Evolutionary conservation across 129 eudicot species (phyloP).

Genomic region (Tagetes patula): DNA sequence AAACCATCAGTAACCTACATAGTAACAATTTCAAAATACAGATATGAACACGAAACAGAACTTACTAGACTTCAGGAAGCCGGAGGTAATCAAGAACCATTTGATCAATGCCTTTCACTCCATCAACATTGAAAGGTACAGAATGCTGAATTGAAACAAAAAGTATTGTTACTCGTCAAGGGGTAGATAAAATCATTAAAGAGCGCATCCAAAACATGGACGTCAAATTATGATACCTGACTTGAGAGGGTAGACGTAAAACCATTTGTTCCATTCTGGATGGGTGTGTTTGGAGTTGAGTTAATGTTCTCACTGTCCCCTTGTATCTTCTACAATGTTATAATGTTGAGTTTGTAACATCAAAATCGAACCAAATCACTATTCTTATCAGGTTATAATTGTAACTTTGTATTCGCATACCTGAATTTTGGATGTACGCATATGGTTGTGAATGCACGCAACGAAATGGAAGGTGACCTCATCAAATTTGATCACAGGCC

Average conservation of each 20-base stretch:
- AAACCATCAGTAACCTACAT: constrained; percentile 5
- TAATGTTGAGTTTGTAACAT: background rate
- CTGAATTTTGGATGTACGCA: constrained; percentile 53
- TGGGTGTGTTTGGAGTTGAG: constrained; percentile 53
- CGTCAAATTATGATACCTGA: constrained; percentile 39
- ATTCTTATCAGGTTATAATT: background rate
- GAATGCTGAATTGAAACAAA: constrained; percentile 40
- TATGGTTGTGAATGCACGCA: constrained; percentile 71
- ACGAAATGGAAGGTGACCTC: constrained; percentile 81
- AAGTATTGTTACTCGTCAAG: constrained; percentile 11
- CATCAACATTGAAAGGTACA: constrained; percentile 54
- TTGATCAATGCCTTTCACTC: constrained; percentile 64
- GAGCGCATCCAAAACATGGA: background rate
- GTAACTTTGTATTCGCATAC: constrained; percentile 32
- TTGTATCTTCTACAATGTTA: constrained; percentile 41
- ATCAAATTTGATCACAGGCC: constrained; percentile 83
- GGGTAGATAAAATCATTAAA: background rate
- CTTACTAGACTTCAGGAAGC: constrained; percentile 70
- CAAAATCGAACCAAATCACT: background rate
- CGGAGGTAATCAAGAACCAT: constrained; percentile 66
- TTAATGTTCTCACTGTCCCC: constrained; percentile 42
- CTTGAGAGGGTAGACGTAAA: constrained; percentile 50
- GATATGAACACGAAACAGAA: background rate
- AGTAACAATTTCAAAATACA: background rate
- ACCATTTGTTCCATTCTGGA: constrained; percentile 47